These are phyloP conservation scores for Tephrocybe sp. DNA, from an alignment of 768 basidiomycete species.

Conservation along the genomic window DNA sequence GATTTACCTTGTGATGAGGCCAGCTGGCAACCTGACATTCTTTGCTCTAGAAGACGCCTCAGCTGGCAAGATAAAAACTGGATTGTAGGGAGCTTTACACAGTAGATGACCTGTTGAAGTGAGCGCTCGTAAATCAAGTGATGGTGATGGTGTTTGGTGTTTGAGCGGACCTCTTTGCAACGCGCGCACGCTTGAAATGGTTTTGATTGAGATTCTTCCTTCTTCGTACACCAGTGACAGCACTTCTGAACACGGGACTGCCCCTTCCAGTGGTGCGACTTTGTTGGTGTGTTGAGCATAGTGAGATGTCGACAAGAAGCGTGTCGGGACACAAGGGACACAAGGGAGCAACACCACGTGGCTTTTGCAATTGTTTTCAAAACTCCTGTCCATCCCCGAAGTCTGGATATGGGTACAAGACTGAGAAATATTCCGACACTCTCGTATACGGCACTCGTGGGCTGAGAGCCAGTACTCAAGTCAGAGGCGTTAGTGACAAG, in stretches of 20 bases:
- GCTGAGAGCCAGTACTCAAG: too few relatives aligned
- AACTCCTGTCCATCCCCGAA: too few relatives aligned
- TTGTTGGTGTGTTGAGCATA: conserved; percentile 5
- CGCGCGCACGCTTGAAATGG: conserved; percentile 24
- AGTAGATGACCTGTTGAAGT: conserved; percentile 24
- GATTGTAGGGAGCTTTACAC: conserved; percentile 21
- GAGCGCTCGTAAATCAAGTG: background rate
- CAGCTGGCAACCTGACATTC: conserved; percentile 27
- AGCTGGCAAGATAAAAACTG: too few relatives aligned
- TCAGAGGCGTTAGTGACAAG: too few relatives aligned
- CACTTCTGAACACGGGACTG: conserved; percentile 26
- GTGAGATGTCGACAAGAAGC: conserved; percentile 1
- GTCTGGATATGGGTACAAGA: too few relatives aligned
- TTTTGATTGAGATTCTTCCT: conserved; percentile 19
- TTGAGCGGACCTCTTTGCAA: conserved; percentile 26
- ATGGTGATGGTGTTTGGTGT: too few relatives aligned
- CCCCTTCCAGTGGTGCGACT: conserved; percentile 23
- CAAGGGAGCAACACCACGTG: conserved; percentile 1
- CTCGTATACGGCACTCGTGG: too few relatives aligned
- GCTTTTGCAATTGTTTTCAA: too few relatives aligned
- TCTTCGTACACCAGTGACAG: conserved; percentile 30
- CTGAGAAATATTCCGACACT: too few relatives aligned
- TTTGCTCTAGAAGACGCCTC: conserved; percentile 18
- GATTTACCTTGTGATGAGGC: conserved; percentile 24
- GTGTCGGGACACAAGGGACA: background rate